These are phyloP conservation scores for Physcomitrellopsis africana DNA, from an alignment of 225 moss, liverwort and hornwort species.

Conservation along the genomic window DNA sequence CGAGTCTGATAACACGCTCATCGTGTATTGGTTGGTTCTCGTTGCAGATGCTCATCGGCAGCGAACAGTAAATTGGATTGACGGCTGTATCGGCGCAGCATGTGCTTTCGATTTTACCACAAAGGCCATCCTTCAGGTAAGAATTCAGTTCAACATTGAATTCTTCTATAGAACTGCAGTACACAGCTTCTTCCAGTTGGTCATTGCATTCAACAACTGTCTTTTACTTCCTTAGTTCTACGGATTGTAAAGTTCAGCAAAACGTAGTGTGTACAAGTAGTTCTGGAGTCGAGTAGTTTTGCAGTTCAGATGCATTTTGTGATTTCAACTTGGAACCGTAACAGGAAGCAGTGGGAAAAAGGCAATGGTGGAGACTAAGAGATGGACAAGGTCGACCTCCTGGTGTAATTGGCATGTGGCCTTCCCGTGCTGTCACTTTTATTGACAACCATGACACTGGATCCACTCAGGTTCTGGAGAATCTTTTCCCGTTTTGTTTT, in stretches of 20 bases:
- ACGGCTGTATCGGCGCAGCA: slow-evolving; percentile 74
- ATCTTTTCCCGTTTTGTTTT: not conserved
- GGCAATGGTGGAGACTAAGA: slow-evolving; percentile 94
- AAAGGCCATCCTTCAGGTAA: slow-evolving; percentile 92
- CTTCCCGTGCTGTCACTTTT: slow-evolving; percentile 87
- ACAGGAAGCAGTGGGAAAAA: slow-evolving; percentile 84
- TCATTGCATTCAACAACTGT: slow-evolving; percentile 5
- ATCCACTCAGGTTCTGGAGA: slow-evolving; percentile 77
- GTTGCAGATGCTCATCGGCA: slow-evolving; percentile 76
- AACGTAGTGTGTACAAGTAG: not conserved
- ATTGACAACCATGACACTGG: slow-evolving; percentile 98
- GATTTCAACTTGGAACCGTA: slow-evolving; percentile 19
- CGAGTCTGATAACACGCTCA: not conserved
- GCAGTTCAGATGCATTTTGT: slow-evolving; percentile 13
- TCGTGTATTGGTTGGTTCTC: not conserved
- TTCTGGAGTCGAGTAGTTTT: not conserved
- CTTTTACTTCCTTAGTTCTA: slow-evolving; percentile 2
- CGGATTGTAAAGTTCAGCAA: not conserved
- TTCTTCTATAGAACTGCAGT: not conserved
- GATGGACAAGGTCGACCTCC: slow-evolving; percentile 77
- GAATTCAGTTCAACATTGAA: not conserved
- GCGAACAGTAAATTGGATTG: slow-evolving; percentile 87
- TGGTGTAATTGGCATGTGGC: slow-evolving; percentile 93
- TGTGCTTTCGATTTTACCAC: slow-evolving; percentile 98
- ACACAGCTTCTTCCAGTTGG: not conserved